Percentiles rank a stretch among this genome's conserved stretches.
phyloP scores from a whole-genome alignment of 202 grass and related monocot species.

The Cymbopogon flexuosus region DNA sequence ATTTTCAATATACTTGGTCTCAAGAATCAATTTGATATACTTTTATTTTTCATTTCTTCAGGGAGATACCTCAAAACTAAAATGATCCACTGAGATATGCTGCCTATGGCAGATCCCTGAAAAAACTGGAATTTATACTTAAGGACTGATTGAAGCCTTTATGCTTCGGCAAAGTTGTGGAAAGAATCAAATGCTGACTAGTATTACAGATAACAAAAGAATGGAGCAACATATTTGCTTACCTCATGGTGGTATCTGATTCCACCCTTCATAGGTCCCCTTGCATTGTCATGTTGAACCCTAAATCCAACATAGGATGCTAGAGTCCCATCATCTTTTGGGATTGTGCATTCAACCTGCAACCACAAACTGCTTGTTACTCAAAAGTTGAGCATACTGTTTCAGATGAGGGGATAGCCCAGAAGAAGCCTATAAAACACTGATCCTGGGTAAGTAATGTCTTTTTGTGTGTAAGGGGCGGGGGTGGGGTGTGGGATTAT shows the following conservation, averaged over 20 bases:
- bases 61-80: conserved; percentile 3
- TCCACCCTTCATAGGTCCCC: conserved; percentile 98
- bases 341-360: conserved; percentile 99
- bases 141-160: not conserved
- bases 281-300: conserved; percentile 98
- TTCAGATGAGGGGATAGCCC: not conserved
- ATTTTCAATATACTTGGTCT: not conserved
- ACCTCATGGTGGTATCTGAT: conserved; percentile 99
- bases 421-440: not conserved
- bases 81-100: not conserved
- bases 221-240: conserved; percentile 22
- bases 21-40: not conserved
- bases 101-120: conserved; percentile 1
- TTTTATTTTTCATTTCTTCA: not conserved
- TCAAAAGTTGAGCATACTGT: not conserved
- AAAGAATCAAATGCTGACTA: conserved; percentile 31
- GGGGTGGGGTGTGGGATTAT: not conserved
- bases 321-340: conserved; percentile 93
- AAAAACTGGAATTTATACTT: conserved; percentile 30
- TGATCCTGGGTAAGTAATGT: not conserved
- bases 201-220: conserved; percentile 20
- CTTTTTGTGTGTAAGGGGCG: not conserved
- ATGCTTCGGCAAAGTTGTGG: conserved; percentile 21
- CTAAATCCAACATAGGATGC: conserved; percentile 94
- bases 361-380: conserved; percentile 38